Evolutionary conservation across 1,284 basidiomycete genomes (phyloP).

Genomic region (Anthracocystis panici-leucophaei): DNA sequence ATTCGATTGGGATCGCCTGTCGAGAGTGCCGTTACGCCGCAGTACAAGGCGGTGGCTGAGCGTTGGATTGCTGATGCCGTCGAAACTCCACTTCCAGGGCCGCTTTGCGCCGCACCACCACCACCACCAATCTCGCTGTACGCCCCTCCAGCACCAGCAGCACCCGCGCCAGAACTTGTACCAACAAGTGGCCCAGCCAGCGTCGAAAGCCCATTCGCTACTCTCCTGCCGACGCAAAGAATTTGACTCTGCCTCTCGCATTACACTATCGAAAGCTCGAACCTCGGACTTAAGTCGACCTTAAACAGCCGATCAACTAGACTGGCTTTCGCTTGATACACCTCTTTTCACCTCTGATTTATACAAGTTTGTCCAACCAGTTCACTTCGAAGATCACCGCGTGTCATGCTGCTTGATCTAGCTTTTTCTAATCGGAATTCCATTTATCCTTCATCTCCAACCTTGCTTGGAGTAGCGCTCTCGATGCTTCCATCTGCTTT

Average conservation of each 20-base stretch:
- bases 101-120: constrained; percentile 13
- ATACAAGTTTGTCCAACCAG: constrained; percentile 94
- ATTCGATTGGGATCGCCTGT: constrained; percentile 65
- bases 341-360: constrained; percentile 90
- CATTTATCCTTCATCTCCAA: constrained; percentile 79
- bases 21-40: constrained; percentile 71
- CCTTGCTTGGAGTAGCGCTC: constrained; percentile 77
- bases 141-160: background rate
- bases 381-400: constrained; percentile 92
- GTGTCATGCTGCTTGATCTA: constrained; percentile 94
- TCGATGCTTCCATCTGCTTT: constrained; percentile 87
- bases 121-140: background rate
- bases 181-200: constrained; percentile 19
- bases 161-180: constrained; percentile 6
- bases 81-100: constrained; percentile 1
- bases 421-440: constrained; percentile 94
- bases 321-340: constrained; percentile 49
- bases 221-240: constrained; percentile 20
- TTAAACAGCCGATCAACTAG: constrained; percentile 74
- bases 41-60: too few relatives aligned
- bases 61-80: constrained; percentile 24
- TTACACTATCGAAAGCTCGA: constrained; percentile 97
- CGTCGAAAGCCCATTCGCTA: constrained; percentile 25
- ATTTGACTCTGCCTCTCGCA: constrained; percentile 75
- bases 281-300: constrained; percentile 94